Percentiles rank a stretch among this genome's conserved stretches.
phyloP scores from a whole-genome alignment of 139 green algal genomes.

The Chlamydomonas incerta region DNA sequence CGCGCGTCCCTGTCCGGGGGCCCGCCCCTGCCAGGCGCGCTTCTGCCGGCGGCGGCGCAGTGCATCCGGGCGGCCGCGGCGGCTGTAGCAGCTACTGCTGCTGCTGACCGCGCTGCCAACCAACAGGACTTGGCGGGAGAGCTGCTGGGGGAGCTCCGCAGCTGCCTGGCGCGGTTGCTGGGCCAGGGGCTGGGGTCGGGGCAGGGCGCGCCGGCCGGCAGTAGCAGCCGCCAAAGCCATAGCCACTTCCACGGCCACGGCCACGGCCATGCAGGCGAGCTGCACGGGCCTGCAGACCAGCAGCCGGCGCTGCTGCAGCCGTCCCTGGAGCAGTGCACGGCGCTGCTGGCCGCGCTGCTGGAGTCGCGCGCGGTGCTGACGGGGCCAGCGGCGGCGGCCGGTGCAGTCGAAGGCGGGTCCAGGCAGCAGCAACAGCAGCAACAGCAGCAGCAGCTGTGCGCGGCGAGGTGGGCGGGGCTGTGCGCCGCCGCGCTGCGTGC shows the following conservation, averaged over 20 bases:
- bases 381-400: too few species aligned
- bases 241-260: too few species aligned
- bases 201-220: not conserved
- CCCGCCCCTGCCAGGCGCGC: not conserved
- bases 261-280: not conserved
- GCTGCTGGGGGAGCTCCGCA: not conserved
- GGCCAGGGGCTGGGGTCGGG: too few species aligned
- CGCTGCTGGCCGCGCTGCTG: not conserved
- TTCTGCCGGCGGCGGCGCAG: not conserved
- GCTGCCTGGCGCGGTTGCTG: not conserved
- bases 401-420: too few species aligned
- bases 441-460: not conserved
- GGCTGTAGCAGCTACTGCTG: not conserved
- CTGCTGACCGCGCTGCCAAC: too few species aligned
- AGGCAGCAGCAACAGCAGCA: not conserved
- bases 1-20: too few species aligned
- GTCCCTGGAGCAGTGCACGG: constrained; percentile 8
- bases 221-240: too few species aligned
- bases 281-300: not conserved
- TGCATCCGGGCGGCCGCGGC: not conserved
- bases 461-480: constrained; percentile 9
- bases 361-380: not conserved
- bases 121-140: too few species aligned
- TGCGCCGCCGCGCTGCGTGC: not conserved
- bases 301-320: constrained; percentile 2